Percentiles rank a stretch among this genome's conserved stretches.
phyloP scores from a whole-genome alignment of 805 yeast species.

The Ogataea trehalophila region DNA sequence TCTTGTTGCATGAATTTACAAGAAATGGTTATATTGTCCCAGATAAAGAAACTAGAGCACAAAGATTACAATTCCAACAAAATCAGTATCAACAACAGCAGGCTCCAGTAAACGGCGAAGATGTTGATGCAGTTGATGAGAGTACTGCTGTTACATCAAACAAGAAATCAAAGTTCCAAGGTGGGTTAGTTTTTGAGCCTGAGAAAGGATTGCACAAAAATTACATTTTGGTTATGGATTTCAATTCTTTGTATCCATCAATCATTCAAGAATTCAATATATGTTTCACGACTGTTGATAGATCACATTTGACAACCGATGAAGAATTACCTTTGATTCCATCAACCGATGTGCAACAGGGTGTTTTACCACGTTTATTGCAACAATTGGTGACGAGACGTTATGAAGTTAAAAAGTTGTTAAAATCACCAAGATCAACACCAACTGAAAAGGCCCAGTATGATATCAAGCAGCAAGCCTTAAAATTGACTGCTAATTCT shows the following conservation, averaged over 20 bases:
- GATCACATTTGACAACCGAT: constrained; percentile 41
- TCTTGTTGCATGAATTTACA: constrained; percentile 86
- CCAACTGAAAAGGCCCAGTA: constrained; percentile 70
- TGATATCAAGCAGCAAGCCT: constrained; percentile 93
- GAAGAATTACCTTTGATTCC: constrained; percentile 74
- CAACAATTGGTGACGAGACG: constrained; percentile 86
- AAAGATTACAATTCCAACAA: constrained; percentile 24
- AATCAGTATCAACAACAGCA: constrained; percentile 8
- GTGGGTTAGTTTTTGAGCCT: constrained; percentile 89
- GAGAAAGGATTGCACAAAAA: constrained; percentile 91
- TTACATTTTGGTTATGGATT: constrained; percentile 91
- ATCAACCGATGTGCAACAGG: constrained; percentile 49
- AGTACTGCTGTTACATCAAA: constrained; percentile 44
- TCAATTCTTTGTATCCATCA: constrained; percentile 94
- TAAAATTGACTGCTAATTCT: constrained; percentile 96
- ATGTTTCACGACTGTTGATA: constrained; percentile 91
- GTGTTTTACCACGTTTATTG: constrained; percentile 82
- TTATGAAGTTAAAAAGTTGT: constrained; percentile 81
- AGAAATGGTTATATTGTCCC: constrained; percentile 81
- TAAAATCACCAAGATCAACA: constrained; percentile 68
- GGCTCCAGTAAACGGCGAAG: constrained; percentile 20
- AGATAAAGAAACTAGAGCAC: constrained; percentile 44
- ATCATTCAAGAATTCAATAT: constrained; percentile 96
- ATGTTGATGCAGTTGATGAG: constrained; percentile 30
- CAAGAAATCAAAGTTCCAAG: constrained; percentile 28